Evolutionary conservation across 2,329 filamentous ascomycete species (phyloP).

Genomic region (Thelonectria olida): DNA sequence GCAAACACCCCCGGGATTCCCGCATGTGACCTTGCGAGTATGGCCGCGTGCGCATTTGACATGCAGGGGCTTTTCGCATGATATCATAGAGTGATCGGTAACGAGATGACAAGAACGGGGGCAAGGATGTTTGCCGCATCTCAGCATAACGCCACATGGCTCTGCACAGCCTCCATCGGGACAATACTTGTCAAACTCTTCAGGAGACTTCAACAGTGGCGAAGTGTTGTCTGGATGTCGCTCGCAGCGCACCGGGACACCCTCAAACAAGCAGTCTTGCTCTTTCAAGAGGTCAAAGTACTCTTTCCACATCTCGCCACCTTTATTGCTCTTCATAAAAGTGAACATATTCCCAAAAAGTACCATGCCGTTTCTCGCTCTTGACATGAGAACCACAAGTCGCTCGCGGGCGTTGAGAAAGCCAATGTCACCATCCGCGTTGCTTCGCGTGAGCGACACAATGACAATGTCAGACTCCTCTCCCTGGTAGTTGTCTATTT

Average conservation of each 20-base stretch:
- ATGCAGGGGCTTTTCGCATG: slow-evolving; percentile 48
- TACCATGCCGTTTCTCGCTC: slow-evolving; percentile 72
- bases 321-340: slow-evolving; percentile 63
- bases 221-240: slow-evolving; percentile 62
- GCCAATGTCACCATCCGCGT: slow-evolving; percentile 70
- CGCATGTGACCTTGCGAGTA: slow-evolving; percentile 57
- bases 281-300: slow-evolving; percentile 66
- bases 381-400: slow-evolving; percentile 74
- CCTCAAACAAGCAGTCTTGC: slow-evolving; percentile 64
- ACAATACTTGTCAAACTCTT: slow-evolving; percentile 69
- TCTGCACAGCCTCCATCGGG: slow-evolving; percentile 76
- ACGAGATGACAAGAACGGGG: slow-evolving; percentile 69
- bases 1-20: slow-evolving; percentile 53
- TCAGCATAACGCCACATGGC: slow-evolving; percentile 62
- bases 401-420: slow-evolving; percentile 74
- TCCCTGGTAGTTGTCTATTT: slow-evolving; percentile 78
- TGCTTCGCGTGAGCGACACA: slow-evolving; percentile 73
- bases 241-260: slow-evolving; percentile 68
- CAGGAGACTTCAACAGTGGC: slow-evolving; percentile 53
- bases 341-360: slow-evolving; percentile 76
- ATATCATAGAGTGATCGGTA: slow-evolving; percentile 61
- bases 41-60: slow-evolving; percentile 64
- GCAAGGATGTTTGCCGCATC: slow-evolving; percentile 69
- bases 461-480: slow-evolving; percentile 81
- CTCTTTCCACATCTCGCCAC: slow-evolving; percentile 58